Evolutionary conservation across 768 basidiomycete genomes (phyloP).

Genomic region (Clathrus columnatus): DNA sequence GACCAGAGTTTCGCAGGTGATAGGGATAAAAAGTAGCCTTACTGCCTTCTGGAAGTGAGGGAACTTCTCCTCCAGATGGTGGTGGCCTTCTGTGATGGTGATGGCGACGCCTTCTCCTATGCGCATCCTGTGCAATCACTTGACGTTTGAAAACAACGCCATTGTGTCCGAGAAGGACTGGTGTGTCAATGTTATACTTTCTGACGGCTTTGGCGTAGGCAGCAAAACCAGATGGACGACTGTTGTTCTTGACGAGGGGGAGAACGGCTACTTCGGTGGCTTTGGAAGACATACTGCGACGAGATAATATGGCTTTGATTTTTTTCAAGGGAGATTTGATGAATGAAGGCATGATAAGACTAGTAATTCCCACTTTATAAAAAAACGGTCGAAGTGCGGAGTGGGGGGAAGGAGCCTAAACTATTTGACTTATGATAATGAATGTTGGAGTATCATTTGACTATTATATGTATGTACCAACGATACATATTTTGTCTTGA

Average conservation of each 20-base stretch:
- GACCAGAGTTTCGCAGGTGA: neutral
- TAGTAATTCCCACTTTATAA: neutral
- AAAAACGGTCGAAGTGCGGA: too few relatives aligned
- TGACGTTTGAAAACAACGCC: constrained; percentile 4
- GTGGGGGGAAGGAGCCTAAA: too few relatives aligned
- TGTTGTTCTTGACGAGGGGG: constrained; percentile 3
- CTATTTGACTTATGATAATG: too few relatives aligned
- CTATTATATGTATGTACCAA: too few relatives aligned
- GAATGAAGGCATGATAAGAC: neutral
- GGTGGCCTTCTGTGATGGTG: neutral
- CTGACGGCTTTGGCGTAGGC: constrained; percentile 10
- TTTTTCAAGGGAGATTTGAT: neutral
- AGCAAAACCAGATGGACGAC: constrained; percentile 7
- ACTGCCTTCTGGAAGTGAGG: neutral
- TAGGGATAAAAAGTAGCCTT: neutral
- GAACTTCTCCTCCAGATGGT: neutral
- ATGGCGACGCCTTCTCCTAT: neutral
- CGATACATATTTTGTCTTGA: too few relatives aligned
- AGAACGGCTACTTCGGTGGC: neutral
- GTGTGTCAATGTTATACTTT: constrained; percentile 5
- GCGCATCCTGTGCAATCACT: neutral
- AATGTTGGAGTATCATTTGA: too few relatives aligned
- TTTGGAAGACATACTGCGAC: constrained; percentile 3
- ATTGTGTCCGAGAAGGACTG: constrained; percentile 1
- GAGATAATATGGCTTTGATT: constrained; percentile 1